These are phyloP conservation scores for Penicillium malachiteum DNA, from an alignment of 495 filamentous ascomycete species.

Conservation along the genomic window DNA sequence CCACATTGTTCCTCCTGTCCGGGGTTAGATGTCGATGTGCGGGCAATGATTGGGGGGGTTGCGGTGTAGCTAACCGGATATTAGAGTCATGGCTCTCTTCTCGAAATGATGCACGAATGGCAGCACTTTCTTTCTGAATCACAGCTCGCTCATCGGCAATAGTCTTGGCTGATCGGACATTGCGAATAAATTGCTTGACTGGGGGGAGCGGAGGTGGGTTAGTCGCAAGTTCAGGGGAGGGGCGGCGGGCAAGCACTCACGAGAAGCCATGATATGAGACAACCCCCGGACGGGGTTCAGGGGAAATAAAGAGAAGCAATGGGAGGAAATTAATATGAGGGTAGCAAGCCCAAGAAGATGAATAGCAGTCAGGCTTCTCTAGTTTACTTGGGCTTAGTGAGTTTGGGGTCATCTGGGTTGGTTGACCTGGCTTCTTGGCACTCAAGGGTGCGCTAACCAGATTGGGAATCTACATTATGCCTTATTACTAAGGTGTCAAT, in stretches of 20 bases:
- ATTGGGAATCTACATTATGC: background rate
- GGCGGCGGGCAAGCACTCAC: conserved; percentile 48
- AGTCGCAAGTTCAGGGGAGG: conserved; percentile 34
- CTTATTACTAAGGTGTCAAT: background rate
- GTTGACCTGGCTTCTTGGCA: conserved; percentile 36
- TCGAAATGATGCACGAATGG: conserved; percentile 92
- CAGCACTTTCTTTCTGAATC: conserved; percentile 97
- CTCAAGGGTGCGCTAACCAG: conserved; percentile 14
- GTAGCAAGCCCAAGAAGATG: background rate
- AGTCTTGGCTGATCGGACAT: conserved; percentile 96
- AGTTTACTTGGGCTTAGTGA: conserved; percentile 17
- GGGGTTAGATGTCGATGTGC: conserved; percentile 24
- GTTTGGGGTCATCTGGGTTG: background rate
- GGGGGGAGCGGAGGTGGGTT: conserved; percentile 15
- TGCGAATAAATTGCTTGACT: conserved; percentile 99
- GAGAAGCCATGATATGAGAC: conserved; percentile 62
- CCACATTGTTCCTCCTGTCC: conserved; percentile 93
- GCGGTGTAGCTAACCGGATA: conserved; percentile 61
- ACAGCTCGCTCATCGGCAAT: conserved; percentile 97
- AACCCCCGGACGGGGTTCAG: conserved; percentile 38
- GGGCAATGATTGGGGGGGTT: conserved; percentile 4
- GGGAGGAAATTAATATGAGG: conserved; percentile 4
- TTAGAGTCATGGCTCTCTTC: conserved; percentile 93
- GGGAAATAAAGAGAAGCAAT: conserved; percentile 19
- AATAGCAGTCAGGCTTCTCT: background rate